Evolutionary conservation across 257 asterid genomes (phyloP).

Genomic region (Plectranthus barbatus): DNA sequence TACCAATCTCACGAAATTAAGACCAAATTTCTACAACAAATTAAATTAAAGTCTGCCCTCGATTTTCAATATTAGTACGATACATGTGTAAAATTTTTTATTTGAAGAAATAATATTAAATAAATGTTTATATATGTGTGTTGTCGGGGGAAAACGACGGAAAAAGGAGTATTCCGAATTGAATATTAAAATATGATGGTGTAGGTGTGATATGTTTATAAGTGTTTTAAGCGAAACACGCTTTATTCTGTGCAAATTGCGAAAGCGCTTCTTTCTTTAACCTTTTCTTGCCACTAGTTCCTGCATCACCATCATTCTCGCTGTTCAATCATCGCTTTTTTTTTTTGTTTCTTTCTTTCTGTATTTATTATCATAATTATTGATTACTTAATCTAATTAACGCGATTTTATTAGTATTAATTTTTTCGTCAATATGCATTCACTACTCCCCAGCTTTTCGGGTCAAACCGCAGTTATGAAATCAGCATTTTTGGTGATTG

Average conservation of each 20-base stretch:
- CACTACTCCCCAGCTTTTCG: slow-evolving; percentile 28
- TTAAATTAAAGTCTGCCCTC: too few relatives aligned
- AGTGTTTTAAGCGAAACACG: slow-evolving; percentile 1
- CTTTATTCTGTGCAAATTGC: slow-evolving; percentile 1
- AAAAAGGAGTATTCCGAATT: background rate
- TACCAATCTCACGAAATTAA: too few relatives aligned
- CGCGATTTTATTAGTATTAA: too few relatives aligned
- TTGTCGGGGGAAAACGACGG: background rate
- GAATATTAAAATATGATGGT: slow-evolving; percentile 4
- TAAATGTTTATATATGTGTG: background rate
- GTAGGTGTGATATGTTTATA: background rate
- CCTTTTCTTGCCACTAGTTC: slow-evolving; percentile 12
- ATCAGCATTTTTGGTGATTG: background rate
- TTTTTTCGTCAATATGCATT: too few relatives aligned
- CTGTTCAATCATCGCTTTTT: background rate
- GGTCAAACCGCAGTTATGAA: slow-evolving; percentile 36
- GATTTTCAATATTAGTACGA: too few relatives aligned
- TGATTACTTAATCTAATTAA: too few relatives aligned
- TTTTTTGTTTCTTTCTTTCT: background rate
- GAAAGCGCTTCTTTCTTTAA: background rate
- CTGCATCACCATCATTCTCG: slow-evolving; percentile 4
- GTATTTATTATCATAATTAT: background rate
- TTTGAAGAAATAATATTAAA: too few relatives aligned
- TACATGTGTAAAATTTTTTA: too few relatives aligned
- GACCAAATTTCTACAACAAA: too few relatives aligned